A percentile compares a stretch with the other conserved stretches of the same genome.
phyloP scores from a whole-genome alignment of 192 early-diverging fungal species.

The Coemansia javaensis region DNA sequence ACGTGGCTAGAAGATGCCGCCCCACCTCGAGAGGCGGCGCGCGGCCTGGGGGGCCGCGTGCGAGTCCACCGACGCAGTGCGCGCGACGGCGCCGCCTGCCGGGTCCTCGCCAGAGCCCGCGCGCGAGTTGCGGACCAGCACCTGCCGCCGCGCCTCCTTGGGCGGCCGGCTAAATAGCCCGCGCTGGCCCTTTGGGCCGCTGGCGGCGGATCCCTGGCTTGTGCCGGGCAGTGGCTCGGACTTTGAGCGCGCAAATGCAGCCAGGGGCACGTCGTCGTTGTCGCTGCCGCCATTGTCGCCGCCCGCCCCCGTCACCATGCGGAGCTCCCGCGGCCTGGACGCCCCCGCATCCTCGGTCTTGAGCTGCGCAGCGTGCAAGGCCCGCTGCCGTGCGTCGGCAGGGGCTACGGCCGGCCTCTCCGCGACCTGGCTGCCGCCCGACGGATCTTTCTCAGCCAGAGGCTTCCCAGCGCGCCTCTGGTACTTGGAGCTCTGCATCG shows the following conservation, averaged over 20 bases:
- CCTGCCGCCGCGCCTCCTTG: neutral
- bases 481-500: too few relatives aligned
- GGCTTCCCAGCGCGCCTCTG: too few relatives aligned
- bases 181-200: neutral
- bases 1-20: constrained; percentile 12
- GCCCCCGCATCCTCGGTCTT: too few relatives aligned
- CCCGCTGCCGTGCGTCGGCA: too few relatives aligned
- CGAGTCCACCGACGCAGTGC: constrained; percentile 26
- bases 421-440: too few relatives aligned
- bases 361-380: too few relatives aligned
- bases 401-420: too few relatives aligned
- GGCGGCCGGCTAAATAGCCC: neutral
- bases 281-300: constrained; percentile 13
- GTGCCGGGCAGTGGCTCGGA: constrained; percentile 36
- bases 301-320: too few relatives aligned
- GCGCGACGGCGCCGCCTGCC: neutral
- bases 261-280: constrained; percentile 37
- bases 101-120: neutral
- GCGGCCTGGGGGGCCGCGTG: too few relatives aligned
- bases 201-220: neutral
- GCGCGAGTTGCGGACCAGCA: constrained; percentile 1
- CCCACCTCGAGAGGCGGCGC: constrained; percentile 22
- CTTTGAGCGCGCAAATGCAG: constrained; percentile 28
- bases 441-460: too few relatives aligned
- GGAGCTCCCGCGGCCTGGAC: too few relatives aligned